These are phyloP conservation scores for Pneumocystis jirovecii DNA, from an alignment of 1,139 yeast species.

Conservation along the genomic window DNA sequence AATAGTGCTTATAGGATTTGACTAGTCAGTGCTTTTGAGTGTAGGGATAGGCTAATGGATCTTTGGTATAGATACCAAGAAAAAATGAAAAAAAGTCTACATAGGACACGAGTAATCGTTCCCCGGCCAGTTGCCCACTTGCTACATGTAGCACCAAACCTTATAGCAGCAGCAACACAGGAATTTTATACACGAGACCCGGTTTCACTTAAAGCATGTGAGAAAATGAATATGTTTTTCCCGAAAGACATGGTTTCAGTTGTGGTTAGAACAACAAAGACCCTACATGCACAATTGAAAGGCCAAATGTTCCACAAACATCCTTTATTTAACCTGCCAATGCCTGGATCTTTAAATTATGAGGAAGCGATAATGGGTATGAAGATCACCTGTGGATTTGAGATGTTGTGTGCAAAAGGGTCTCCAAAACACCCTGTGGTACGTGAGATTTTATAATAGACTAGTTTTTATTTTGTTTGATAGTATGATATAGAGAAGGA, in stretches of 20 bases:
- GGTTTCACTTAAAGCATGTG: constrained; percentile 6
- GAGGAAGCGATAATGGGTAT: constrained; percentile 17
- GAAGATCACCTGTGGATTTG: constrained; percentile 20
- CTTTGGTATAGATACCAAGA: constrained; percentile 11
- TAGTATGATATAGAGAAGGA: constrained; percentile 10
- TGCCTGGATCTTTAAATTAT: constrained; percentile 7
- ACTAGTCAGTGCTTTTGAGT: neutral
- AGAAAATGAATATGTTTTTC: constrained; percentile 10
- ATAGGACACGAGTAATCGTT: constrained; percentile 12
- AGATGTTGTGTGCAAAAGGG: constrained; percentile 13
- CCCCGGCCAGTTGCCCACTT: constrained; percentile 15
- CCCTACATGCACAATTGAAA: constrained; percentile 18
- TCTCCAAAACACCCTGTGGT: constrained; percentile 10
- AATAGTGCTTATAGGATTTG: no score
- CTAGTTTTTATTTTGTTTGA: constrained; percentile 12
- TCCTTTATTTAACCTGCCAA: constrained; percentile 6
- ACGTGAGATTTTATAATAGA: constrained; percentile 16
- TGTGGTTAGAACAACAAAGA: constrained; percentile 17
- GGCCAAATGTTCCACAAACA: constrained; percentile 14
- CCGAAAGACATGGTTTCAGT: constrained; percentile 18
- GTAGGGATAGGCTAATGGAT: neutral
- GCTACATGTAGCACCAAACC: constrained; percentile 10
- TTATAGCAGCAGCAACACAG: constrained; percentile 15
- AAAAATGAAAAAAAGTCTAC: constrained; percentile 13
- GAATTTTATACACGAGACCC: constrained; percentile 16